phyloP scores from a whole-genome alignment of 306 rosid genomes.

The Abrus pulchellus region DNA sequence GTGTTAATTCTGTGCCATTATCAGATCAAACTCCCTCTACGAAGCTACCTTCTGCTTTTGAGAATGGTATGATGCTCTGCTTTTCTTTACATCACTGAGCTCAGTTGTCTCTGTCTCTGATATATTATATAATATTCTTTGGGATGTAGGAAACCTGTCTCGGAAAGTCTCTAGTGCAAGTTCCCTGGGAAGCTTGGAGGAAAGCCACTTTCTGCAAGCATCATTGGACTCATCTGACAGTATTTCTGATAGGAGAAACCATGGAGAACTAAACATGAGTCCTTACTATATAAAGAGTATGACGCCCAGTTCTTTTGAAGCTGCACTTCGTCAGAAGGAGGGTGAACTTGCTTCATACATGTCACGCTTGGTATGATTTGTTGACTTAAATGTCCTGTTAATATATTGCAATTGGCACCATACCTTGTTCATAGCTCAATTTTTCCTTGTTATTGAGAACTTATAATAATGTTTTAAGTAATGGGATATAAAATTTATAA shows the following conservation, averaged over 20 bases:
- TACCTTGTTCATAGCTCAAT: constrained; percentile 30
- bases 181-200: constrained; percentile 96
- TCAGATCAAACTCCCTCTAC: constrained; percentile 68
- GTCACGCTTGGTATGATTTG: constrained; percentile 87
- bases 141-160: constrained; percentile 76
- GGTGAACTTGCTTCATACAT: constrained; percentile 98
- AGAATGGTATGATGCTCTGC: constrained; percentile 73
- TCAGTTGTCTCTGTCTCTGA: constrained; percentile 26
- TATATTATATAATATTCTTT: constrained; percentile 44
- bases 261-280: constrained; percentile 76
- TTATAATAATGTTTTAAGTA: background rate
- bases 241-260: constrained; percentile 76
- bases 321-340: constrained; percentile 98
- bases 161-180: constrained; percentile 85
- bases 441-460: constrained; percentile 27
- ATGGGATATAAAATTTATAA: background rate
- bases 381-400: constrained; percentile 39
- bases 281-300: constrained; percentile 97
- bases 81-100: constrained; percentile 40
- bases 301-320: constrained; percentile 93
- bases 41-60: constrained; percentile 71
- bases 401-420: constrained; percentile 3
- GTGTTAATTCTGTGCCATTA: constrained; percentile 56
- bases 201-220: constrained; percentile 96
- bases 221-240: constrained; percentile 88